Conservation (phyloP, 495 filamentous ascomycete species). For the Hyaloscypha hepaticicola region DNA sequence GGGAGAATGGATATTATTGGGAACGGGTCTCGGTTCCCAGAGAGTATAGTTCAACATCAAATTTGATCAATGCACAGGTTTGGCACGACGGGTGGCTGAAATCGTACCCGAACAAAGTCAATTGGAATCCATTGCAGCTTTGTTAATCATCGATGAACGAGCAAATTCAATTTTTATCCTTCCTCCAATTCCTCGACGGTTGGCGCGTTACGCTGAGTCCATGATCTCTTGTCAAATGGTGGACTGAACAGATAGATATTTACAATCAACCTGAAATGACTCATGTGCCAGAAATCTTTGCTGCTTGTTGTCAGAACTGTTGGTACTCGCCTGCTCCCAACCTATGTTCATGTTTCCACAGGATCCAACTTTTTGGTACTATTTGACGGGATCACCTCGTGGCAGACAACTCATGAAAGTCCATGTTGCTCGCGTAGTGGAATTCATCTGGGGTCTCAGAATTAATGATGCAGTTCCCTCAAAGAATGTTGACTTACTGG, state of each 20-base stretch:
- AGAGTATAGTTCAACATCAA: neutral
- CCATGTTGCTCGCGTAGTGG: neutral
- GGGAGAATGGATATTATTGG: neutral
- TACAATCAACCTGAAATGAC: neutral
- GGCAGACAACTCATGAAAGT: slow-evolving; percentile 9
- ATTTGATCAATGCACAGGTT: neutral
- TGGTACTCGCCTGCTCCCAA: neutral
- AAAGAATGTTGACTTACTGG: neutral
- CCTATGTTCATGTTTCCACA: neutral
- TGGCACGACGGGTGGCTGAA: neutral
- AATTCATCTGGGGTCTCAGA: slow-evolving; percentile 7
- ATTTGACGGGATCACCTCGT: neutral
- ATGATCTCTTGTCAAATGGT: neutral
- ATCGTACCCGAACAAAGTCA: neutral
- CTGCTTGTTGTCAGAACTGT: neutral
- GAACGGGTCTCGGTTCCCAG: neutral
- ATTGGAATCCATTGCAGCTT: neutral
- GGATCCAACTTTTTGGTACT: no score
- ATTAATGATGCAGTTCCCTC: neutral
- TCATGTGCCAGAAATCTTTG: neutral
- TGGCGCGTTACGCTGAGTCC: neutral
- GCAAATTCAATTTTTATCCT: neutral
- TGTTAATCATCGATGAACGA: neutral
- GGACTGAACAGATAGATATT: neutral
- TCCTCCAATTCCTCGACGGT: neutral